Conservation (phyloP, 495 filamentous ascomycete species). For the Acidiella bohemica region DNA sequence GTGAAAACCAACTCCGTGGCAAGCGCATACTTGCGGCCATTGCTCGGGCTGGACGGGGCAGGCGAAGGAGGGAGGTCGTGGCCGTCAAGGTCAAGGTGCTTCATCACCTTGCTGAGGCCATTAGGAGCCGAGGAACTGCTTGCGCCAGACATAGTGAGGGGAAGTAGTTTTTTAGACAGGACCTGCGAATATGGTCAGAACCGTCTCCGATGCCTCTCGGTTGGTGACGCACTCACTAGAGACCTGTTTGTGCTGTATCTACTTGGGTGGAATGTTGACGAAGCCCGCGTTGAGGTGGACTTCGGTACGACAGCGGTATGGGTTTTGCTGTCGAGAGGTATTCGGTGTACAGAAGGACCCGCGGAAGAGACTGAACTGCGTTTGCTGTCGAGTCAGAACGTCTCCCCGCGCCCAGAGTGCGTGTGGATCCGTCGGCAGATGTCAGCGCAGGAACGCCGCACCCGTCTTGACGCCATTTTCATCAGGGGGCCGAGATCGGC, state of each 20-base stretch:
- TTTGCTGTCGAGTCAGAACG: too few species aligned
- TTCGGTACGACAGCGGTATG: too few species aligned
- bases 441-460: too few species aligned
- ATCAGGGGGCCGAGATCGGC: too few species aligned
- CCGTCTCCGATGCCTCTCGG: neutral
- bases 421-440: too few species aligned
- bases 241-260: neutral
- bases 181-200: too few species aligned
- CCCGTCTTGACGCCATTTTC: too few species aligned
- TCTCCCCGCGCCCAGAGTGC: too few species aligned
- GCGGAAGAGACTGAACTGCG: too few species aligned
- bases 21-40: constrained; percentile 74
- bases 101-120: constrained; percentile 48
- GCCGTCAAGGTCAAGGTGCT: constrained; percentile 69
- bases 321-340: too few species aligned
- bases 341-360: too few species aligned
- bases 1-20: constrained; percentile 95
- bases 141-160: neutral
- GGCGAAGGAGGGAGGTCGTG: constrained; percentile 89
- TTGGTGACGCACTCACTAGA: neutral
- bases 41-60: constrained; percentile 78
- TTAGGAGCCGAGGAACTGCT: constrained; percentile 6
- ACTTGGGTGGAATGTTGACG: neutral
- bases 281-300: neutral
- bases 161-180: constrained; percentile 17